A percentile compares a stretch with the other conserved stretches of the same genome.
phyloP scores from a whole-genome alignment of 768 basidiomycete genomes.

The Lactarius pseudohatsudake region DNA sequence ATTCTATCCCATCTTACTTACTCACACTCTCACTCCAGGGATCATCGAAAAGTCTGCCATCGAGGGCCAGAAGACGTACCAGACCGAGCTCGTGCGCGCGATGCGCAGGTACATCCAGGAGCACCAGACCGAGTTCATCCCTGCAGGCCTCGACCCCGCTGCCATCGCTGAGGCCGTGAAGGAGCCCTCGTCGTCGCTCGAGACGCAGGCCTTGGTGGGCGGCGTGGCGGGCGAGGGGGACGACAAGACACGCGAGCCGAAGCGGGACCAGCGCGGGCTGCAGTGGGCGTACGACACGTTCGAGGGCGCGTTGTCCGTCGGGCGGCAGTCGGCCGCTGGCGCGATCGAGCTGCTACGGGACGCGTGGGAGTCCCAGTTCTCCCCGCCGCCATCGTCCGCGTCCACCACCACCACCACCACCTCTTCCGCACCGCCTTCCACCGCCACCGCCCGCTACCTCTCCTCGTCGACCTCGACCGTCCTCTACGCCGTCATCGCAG shows the following conservation, averaged over 20 bases:
- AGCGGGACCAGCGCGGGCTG: slow-evolving; percentile 67
- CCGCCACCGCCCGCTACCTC: not conserved
- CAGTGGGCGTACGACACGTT: slow-evolving; percentile 91
- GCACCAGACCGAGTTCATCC: slow-evolving; percentile 87
- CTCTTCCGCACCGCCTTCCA: too few species aligned
- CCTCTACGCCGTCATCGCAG: slow-evolving; percentile 68
- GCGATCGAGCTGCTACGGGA: slow-evolving; percentile 78
- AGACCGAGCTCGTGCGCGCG: slow-evolving; percentile 74
- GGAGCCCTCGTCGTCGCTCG: slow-evolving; percentile 33
- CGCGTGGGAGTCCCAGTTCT: slow-evolving; percentile 64
- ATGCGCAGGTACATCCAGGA: slow-evolving; percentile 89
- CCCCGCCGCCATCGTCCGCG: not conserved
- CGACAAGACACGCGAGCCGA: slow-evolving; percentile 62
- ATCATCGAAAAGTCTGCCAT: slow-evolving; percentile 91
- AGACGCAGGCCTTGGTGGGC: slow-evolving; percentile 23
- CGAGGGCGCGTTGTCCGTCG: slow-evolving; percentile 73
- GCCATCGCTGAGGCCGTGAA: slow-evolving; percentile 50
- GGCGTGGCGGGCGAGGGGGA: slow-evolving; percentile 31
- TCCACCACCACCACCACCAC: too few species aligned
- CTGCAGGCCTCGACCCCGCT: slow-evolving; percentile 69
- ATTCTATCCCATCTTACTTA: not conserved
- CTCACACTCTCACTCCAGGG: slow-evolving; percentile 47
- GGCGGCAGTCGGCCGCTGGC: slow-evolving; percentile 62
- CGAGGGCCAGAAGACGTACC: slow-evolving; percentile 89
- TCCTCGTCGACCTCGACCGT: slow-evolving; percentile 60